These are phyloP conservation scores for Salix udensis DNA, from an alignment of 345 rosid genomes.

Conservation along the genomic window DNA sequence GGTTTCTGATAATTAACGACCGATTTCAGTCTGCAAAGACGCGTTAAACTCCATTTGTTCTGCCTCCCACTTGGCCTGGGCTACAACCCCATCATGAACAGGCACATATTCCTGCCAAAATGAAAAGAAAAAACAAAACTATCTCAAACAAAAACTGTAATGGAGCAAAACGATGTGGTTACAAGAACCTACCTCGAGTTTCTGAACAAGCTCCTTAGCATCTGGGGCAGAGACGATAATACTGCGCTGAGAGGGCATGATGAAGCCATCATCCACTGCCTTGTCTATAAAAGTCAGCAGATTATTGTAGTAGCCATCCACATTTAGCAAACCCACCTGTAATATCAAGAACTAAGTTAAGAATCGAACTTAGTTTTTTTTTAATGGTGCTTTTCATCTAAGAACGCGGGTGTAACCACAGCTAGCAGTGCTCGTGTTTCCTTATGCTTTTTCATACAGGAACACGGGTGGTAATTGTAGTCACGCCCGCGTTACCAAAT, in stretches of 20 bases:
- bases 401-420: too few species aligned
- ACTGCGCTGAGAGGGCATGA: slow-evolving; percentile 50
- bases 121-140: background rate
- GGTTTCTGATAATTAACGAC: slow-evolving; percentile 29
- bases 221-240: slow-evolving; percentile 60
- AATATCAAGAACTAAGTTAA: background rate
- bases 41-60: slow-evolving; percentile 55
- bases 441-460: background rate
- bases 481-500: too few species aligned
- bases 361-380: background rate
- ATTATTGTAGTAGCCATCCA: slow-evolving; percentile 46
- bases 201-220: slow-evolving; percentile 47
- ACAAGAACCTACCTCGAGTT: slow-evolving; percentile 46
- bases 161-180: background rate
- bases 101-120: slow-evolving; percentile 55
- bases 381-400: too few species aligned
- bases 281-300: slow-evolving; percentile 46
- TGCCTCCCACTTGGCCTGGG: slow-evolving; percentile 53
- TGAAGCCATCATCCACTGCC: slow-evolving; percentile 59
- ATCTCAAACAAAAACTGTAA: background rate
- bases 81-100: slow-evolving; percentile 44
- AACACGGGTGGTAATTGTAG: background rate
- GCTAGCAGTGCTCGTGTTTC: too few species aligned
- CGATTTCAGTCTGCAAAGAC: slow-evolving; percentile 49
- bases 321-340: slow-evolving; percentile 57